Percentiles rank a stretch among this genome's conserved stretches.
phyloP scores from a whole-genome alignment of 768 basidiomycete genomes.

The Boletus vinaceobasis region DNA sequence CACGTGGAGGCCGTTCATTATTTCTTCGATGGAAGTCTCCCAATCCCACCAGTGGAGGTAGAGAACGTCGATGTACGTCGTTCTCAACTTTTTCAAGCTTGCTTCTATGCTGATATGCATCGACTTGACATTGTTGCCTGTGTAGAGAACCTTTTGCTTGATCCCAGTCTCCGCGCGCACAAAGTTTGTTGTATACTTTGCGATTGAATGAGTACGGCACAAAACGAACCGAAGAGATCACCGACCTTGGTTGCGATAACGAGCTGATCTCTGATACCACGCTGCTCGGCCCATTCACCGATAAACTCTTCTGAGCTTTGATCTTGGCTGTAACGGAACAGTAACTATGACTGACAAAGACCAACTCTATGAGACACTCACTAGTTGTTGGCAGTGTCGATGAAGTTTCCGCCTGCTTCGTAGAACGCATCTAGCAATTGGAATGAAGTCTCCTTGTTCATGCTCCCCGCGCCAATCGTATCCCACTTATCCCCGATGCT shows the following conservation, averaged over 20 bases:
- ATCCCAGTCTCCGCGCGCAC: slow-evolving; percentile 7
- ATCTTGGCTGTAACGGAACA: slow-evolving; percentile 29
- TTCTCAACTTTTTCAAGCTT: slow-evolving; percentile 21
- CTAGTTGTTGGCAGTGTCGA: slow-evolving; percentile 49
- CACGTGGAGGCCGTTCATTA: slow-evolving; percentile 44
- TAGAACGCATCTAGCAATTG: slow-evolving; percentile 45
- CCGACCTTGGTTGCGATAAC: slow-evolving; percentile 42
- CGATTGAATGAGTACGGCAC: neutral
- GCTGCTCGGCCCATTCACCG: slow-evolving; percentile 45
- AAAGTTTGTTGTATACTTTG: slow-evolving; percentile 25
- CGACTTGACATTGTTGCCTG: slow-evolving; percentile 48
- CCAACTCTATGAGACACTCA: slow-evolving; percentile 11
- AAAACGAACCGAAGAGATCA: neutral
- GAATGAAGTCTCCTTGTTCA: slow-evolving; percentile 42
- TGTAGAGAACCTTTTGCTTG: slow-evolving; percentile 37
- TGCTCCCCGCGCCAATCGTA: slow-evolving; percentile 35
- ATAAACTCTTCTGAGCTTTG: slow-evolving; percentile 43
- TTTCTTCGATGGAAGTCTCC: slow-evolving; percentile 41
- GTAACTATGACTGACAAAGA: neutral
- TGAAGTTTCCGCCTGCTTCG: slow-evolving; percentile 46
- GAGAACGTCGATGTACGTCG: slow-evolving; percentile 53
- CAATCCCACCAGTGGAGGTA: slow-evolving; percentile 54
- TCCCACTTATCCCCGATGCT: slow-evolving; percentile 45
- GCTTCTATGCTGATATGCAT: slow-evolving; percentile 39
- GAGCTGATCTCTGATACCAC: slow-evolving; percentile 42